These are phyloP conservation scores for Fusarium duplospermum DNA, from an alignment of 2,329 filamentous ascomycete genomes.

Conservation along the genomic window DNA sequence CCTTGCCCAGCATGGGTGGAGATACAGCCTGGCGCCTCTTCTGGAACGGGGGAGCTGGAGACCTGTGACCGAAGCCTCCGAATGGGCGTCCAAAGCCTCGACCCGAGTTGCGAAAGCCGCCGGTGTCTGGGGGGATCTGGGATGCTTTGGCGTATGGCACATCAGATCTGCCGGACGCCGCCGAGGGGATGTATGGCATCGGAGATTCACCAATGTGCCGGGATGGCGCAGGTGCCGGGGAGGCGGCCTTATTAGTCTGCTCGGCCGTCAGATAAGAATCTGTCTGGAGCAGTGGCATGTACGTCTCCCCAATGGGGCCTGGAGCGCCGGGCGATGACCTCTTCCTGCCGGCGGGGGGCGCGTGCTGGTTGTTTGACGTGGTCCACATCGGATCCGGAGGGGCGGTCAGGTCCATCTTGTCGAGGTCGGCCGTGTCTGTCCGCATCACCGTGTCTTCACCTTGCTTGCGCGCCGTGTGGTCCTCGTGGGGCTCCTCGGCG, in stretches of 20 bases:
- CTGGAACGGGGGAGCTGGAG: slow-evolving; percentile 52
- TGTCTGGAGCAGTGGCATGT: slow-evolving; percentile 40
- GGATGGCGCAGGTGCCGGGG: slow-evolving; percentile 32
- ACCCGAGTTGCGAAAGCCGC: slow-evolving; percentile 51
- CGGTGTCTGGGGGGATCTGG: slow-evolving; percentile 55
- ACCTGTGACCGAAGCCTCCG: slow-evolving; percentile 51
- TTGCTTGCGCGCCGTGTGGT: slow-evolving; percentile 22
- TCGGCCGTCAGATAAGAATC: slow-evolving; percentile 37
- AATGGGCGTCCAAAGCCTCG: slow-evolving; percentile 59
- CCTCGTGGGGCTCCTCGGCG: slow-evolving; percentile 34
- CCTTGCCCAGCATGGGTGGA: slow-evolving; percentile 89
- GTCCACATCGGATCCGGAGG: slow-evolving; percentile 58
- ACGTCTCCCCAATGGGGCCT: slow-evolving; percentile 43
- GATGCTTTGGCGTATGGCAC: slow-evolving; percentile 43
- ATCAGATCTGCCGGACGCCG: slow-evolving; percentile 33
- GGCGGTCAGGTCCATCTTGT: slow-evolving; percentile 55
- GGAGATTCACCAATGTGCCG: slow-evolving; percentile 41
- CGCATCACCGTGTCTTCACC: slow-evolving; percentile 46
- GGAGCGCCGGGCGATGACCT: slow-evolving; percentile 43
- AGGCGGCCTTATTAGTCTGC: slow-evolving; percentile 34
- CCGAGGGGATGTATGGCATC: slow-evolving; percentile 41
- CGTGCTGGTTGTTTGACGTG: slow-evolving; percentile 48
- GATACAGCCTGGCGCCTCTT: slow-evolving; percentile 66
- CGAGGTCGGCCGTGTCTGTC: slow-evolving; percentile 55
- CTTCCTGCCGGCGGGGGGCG: slow-evolving; percentile 38